phyloP scores from a whole-genome alignment of 1,284 basidiomycete genomes.

The Peniophora sp. region DNA sequence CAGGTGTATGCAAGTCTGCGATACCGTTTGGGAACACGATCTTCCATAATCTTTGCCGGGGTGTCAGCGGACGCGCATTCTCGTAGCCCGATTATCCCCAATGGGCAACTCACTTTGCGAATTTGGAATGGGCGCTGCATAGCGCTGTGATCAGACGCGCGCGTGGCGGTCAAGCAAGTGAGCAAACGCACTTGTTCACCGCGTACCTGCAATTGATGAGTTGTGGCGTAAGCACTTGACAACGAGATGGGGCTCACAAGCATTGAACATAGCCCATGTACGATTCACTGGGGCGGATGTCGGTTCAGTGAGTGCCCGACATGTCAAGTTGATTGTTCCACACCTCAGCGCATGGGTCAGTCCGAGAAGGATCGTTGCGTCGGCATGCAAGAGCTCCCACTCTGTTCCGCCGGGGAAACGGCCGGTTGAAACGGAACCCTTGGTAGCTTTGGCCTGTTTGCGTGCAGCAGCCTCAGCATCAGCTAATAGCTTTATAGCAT shows the following conservation, averaged over 20 bases:
- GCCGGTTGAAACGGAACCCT: slow-evolving; percentile 25
- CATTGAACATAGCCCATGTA: slow-evolving; percentile 76
- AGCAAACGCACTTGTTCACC: slow-evolving; percentile 42
- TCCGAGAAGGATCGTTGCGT: slow-evolving; percentile 60
- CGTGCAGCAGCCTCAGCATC: slow-evolving; percentile 54
- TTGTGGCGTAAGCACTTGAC: not conserved
- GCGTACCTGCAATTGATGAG: slow-evolving; percentile 34
- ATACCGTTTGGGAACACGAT: slow-evolving; percentile 64
- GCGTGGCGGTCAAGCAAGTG: slow-evolving; percentile 5
- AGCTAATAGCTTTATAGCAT: slow-evolving; percentile 47
- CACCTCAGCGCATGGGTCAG: slow-evolving; percentile 64
- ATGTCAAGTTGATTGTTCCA: slow-evolving; percentile 10
- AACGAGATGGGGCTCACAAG: slow-evolving; percentile 35
- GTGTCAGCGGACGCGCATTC: not conserved
- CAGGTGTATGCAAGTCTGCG: slow-evolving; percentile 41
- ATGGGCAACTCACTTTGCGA: slow-evolving; percentile 53
- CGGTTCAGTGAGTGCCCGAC: not conserved
- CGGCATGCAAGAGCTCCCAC: slow-evolving; percentile 67
- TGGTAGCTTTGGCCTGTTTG: slow-evolving; percentile 42
- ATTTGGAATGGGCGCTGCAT: slow-evolving; percentile 64
- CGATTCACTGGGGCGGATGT: slow-evolving; percentile 42
- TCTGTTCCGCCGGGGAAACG: slow-evolving; percentile 58
- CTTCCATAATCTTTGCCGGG: slow-evolving; percentile 50
- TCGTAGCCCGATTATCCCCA: not conserved
- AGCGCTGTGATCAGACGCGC: slow-evolving; percentile 6